Evolutionary conservation across 2,329 filamentous ascomycete species (phyloP).

Genomic region (Phialophora macrospora): DNA sequence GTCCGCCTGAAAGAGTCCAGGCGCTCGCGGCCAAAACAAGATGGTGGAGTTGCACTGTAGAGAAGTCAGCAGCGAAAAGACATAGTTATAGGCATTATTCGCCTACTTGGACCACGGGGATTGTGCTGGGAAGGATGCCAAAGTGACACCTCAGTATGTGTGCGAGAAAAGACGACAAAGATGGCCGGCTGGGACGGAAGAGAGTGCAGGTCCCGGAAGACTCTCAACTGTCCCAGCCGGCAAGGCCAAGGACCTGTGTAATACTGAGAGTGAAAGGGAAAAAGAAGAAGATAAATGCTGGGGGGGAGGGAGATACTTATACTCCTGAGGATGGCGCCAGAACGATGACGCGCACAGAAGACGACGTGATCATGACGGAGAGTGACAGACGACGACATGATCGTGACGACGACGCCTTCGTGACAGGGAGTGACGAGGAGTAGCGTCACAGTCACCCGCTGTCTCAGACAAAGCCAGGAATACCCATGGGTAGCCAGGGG

Average conservation of each 20-base stretch:
- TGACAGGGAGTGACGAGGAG: neutral
- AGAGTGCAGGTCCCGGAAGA: neutral
- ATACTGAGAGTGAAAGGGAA: neutral
- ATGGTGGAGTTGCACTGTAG: neutral
- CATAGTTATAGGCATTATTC: neutral
- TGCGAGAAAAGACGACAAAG: neutral
- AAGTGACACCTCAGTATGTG: too few relatives aligned
- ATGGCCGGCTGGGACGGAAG: neutral
- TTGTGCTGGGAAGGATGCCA: too few relatives aligned
- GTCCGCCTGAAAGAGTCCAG: neutral
- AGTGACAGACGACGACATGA: too few relatives aligned
- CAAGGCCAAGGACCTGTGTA: neutral
- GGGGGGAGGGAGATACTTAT: neutral
- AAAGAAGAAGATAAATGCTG: neutral
- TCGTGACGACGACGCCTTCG: neutral
- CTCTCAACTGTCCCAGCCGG: neutral
- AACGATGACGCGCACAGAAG: neutral
- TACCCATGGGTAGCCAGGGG: neutral
- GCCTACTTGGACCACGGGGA: neutral
- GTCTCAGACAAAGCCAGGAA: too few relatives aligned
- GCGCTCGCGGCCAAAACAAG: neutral
- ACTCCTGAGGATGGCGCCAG: neutral
- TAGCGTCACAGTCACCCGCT: too few relatives aligned
- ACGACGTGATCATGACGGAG: neutral
- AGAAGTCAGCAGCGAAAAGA: neutral